Conservation (phyloP, 768 basidiomycete species). For the Trametes cubensis region DNA sequence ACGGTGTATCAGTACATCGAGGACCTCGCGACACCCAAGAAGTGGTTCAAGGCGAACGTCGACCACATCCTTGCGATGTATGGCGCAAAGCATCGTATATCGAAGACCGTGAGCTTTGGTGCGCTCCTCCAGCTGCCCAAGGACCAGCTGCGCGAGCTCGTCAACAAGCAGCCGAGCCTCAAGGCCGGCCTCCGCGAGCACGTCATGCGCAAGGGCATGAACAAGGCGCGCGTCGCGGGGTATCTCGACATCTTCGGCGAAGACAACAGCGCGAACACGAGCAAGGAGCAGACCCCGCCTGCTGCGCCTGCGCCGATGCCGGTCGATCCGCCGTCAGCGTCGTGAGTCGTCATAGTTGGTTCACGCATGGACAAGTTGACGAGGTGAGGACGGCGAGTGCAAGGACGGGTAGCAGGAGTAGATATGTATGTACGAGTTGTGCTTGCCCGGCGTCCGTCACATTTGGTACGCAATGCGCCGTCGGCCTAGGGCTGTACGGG, state of each 20-base stretch:
- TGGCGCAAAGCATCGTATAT: slow-evolving; percentile 39
- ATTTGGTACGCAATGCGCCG: too few species aligned
- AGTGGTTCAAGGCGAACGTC: slow-evolving; percentile 74
- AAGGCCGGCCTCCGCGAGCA: slow-evolving; percentile 89
- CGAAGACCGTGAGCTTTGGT: slow-evolving; percentile 77
- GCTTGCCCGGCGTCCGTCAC: neutral
- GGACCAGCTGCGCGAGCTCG: slow-evolving; percentile 91
- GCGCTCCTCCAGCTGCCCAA: slow-evolving; percentile 92
- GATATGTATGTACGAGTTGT: neutral
- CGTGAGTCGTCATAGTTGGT: too few species aligned
- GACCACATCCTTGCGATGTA: slow-evolving; percentile 63
- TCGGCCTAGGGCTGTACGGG: neutral
- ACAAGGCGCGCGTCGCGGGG: slow-evolving; percentile 79
- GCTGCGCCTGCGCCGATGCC: neutral
- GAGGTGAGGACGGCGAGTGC: neutral
- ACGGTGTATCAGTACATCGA: slow-evolving; percentile 71
- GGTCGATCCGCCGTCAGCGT: slow-evolving; percentile 10
- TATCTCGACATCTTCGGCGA: slow-evolving; percentile 88
- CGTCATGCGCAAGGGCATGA: slow-evolving; percentile 78
- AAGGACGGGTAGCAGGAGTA: neutral
- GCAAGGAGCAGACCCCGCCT: neutral
- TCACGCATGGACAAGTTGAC: too few species aligned
- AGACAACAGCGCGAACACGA: slow-evolving; percentile 36
- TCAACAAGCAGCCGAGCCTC: slow-evolving; percentile 89
- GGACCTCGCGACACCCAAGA: slow-evolving; percentile 61